These are phyloP conservation scores for Entrophospora sp. DNA, from an alignment of 192 early-diverging fungal genomes.

Conservation along the genomic window DNA sequence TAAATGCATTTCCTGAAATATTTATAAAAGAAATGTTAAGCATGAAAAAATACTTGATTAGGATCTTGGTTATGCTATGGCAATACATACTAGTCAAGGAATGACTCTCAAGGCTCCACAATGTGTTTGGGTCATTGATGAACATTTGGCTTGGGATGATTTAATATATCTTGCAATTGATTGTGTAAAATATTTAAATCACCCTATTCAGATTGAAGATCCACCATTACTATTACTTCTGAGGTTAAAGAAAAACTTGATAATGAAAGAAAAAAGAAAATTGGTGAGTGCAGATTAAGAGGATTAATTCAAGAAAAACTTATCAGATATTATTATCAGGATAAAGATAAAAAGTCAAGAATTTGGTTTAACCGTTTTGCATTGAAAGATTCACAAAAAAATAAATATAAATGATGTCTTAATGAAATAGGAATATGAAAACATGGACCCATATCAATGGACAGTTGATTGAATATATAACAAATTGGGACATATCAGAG, in stretches of 20 bases:
- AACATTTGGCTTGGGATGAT: conserved; percentile 3
- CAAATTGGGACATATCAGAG: conserved; percentile 1
- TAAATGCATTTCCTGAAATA: conserved; percentile 9
- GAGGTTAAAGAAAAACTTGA: too few relatives aligned
- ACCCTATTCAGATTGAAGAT: not conserved
- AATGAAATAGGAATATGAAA: conserved; percentile 12
- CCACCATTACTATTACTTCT: conserved; percentile 13
- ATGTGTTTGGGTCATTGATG: conserved; percentile 17
- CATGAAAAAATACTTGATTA: conserved; percentile 12
- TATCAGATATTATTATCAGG: not conserved
- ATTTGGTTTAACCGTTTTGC: conserved; percentile 12
- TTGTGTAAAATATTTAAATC: conserved; percentile 17
- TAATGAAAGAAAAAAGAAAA: conserved; percentile 4
- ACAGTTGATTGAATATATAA: conserved; percentile 6
- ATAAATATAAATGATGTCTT: conserved; percentile 10
- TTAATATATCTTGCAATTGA: conserved; percentile 13
- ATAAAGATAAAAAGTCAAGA: conserved; percentile 6
- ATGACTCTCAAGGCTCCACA: conserved; percentile 15
- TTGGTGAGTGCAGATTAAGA: not conserved
- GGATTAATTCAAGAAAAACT: conserved; percentile 15
- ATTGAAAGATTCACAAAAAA: conserved; percentile 11
- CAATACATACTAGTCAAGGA: conserved; percentile 13
- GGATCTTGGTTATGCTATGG: conserved; percentile 12
- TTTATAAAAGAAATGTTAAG: conserved; percentile 13
- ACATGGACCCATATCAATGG: conserved; percentile 1